These are phyloP conservation scores for Syzygium oleosum DNA, from an alignment of 345 rosid species.

Conservation along the genomic window DNA sequence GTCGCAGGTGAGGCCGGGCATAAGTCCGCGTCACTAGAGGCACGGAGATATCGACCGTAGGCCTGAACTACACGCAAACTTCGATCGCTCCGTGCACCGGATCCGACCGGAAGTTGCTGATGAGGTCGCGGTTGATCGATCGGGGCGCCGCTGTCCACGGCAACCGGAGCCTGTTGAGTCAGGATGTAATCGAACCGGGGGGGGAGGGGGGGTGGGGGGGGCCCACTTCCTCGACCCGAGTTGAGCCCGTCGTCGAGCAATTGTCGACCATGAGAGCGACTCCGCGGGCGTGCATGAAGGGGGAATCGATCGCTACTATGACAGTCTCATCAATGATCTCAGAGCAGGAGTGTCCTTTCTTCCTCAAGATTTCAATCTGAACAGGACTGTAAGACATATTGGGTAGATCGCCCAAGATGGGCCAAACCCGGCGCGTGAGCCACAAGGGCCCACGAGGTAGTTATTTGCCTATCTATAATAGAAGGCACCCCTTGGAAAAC, in stretches of 20 bases:
- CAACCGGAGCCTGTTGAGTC: slow-evolving; percentile 61
- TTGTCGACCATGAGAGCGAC: slow-evolving; percentile 89
- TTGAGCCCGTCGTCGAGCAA: slow-evolving; percentile 79
- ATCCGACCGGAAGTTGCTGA: slow-evolving; percentile 70
- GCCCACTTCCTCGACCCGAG: slow-evolving; percentile 91
- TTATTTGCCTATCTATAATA: too few relatives aligned
- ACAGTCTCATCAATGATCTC: slow-evolving; percentile 87
- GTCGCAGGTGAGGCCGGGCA: slow-evolving; percentile 75
- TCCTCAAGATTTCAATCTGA: slow-evolving; percentile 77
- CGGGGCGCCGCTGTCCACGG: slow-evolving; percentile 37
- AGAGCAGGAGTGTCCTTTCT: slow-evolving; percentile 78
- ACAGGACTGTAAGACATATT: too few relatives aligned
- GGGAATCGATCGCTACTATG: slow-evolving; percentile 86
- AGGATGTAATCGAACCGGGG: slow-evolving; percentile 16
- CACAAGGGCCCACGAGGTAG: too few relatives aligned
- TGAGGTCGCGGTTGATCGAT: slow-evolving; percentile 53
- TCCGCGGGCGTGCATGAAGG: slow-evolving; percentile 90
- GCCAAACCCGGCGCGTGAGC: too few relatives aligned
- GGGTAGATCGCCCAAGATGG: too few relatives aligned
- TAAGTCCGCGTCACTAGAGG: slow-evolving; percentile 72
- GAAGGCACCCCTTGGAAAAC: too few relatives aligned
- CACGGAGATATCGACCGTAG: slow-evolving; percentile 73
- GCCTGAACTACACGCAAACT: slow-evolving; percentile 71
- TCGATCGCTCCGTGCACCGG: slow-evolving; percentile 71
- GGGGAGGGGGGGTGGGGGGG: slow-evolving; percentile 20